Evolutionary conservation across 1,284 basidiomycete genomes (phyloP).

Genomic region (Amanita bisporigera): DNA sequence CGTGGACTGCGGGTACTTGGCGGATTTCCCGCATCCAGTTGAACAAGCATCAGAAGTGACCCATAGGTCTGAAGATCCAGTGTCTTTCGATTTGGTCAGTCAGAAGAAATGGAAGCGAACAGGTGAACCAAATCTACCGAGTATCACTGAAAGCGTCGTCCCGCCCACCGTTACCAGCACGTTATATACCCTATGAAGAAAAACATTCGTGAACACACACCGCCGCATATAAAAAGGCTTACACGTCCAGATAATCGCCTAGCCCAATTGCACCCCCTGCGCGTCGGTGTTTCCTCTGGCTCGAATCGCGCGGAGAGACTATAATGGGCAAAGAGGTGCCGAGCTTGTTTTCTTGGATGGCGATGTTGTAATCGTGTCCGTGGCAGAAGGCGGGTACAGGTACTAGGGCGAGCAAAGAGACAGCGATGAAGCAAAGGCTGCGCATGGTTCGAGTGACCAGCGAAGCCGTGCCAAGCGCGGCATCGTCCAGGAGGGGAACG

Average conservation of each 20-base stretch:
- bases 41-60: constrained; percentile 55
- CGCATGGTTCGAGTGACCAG: not conserved
- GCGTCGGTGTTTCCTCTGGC: constrained; percentile 19
- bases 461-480: not conserved
- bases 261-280: constrained; percentile 42
- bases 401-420: not conserved
- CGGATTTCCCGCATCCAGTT: constrained; percentile 30
- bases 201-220: too few species aligned
- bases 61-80: constrained; percentile 65
- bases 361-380: constrained; percentile 10
- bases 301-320: constrained; percentile 10
- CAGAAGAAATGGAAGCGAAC: not conserved
- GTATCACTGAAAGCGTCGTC: constrained; percentile 48
- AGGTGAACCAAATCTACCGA: constrained; percentile 44
- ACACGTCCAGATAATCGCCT: constrained; percentile 57
- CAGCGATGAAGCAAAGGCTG: not conserved
- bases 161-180: constrained; percentile 52
- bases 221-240: constrained; percentile 20
- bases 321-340: constrained; percentile 44
- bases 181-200: constrained; percentile 50
- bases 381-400: not conserved
- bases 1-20: constrained; percentile 48
- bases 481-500: not conserved
- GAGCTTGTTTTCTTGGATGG: constrained; percentile 30
- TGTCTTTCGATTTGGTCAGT: constrained; percentile 45